phyloP scores from a whole-genome alignment of 768 basidiomycete genomes.

The Boletus reticulatus region DNA sequence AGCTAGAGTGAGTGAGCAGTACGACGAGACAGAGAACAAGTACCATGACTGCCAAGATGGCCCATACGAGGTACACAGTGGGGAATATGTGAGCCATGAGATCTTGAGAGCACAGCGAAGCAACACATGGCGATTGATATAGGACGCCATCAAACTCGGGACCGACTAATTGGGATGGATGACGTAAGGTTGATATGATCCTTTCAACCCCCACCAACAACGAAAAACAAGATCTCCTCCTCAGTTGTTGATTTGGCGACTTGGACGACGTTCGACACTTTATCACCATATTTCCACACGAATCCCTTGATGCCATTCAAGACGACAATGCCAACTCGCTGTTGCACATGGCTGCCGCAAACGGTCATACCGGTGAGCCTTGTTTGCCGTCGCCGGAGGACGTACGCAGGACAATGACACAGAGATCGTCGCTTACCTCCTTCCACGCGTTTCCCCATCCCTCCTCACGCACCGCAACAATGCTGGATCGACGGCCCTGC shows the following conservation, averaged over 20 bases:
- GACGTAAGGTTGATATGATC: neutral
- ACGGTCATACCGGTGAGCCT: constrained; percentile 80
- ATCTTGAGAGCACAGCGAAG: neutral
- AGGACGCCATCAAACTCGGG: too few relatives aligned
- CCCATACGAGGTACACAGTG: constrained; percentile 61
- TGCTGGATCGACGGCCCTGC: constrained; percentile 79
- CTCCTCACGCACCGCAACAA: constrained; percentile 63
- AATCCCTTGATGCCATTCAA: constrained; percentile 44
- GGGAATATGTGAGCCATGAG: constrained; percentile 49
- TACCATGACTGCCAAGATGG: constrained; percentile 52
- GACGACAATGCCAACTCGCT: constrained; percentile 80
- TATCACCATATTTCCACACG: constrained; percentile 53
- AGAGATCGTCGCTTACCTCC: constrained; percentile 78
- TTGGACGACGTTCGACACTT: constrained; percentile 73
- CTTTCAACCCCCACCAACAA: constrained; percentile 35
- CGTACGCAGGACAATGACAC: constrained; percentile 36
- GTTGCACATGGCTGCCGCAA: constrained; percentile 85
- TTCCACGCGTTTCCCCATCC: constrained; percentile 54
- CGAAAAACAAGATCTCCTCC: constrained; percentile 70
- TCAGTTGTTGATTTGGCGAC: constrained; percentile 88
- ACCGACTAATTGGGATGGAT: neutral
- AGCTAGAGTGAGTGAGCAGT: neutral
- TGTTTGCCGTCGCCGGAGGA: neutral
- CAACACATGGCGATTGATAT: too few relatives aligned
- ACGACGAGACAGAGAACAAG: neutral